Conservation (phyloP, 1,284 basidiomycete genomes). For the Sporisorium sorghi region DNA sequence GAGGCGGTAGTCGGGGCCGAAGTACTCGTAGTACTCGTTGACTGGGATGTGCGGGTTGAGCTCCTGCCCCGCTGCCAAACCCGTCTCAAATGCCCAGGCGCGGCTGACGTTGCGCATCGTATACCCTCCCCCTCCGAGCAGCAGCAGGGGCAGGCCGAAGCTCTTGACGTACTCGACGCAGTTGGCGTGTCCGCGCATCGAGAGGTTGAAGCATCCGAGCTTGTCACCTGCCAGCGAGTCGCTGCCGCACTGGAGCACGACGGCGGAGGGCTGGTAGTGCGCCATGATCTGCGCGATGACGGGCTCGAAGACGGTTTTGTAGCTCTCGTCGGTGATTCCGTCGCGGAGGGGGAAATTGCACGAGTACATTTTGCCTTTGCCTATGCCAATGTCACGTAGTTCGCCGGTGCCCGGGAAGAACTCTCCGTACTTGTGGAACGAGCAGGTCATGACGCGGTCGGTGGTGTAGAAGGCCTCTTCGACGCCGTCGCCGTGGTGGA, state of each 20-base stretch:
- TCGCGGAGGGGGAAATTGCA: constrained; percentile 95
- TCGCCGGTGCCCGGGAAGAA: constrained; percentile 99
- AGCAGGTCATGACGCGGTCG: constrained; percentile 97
- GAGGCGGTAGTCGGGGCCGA: constrained; percentile 96
- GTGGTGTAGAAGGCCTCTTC: constrained; percentile 99
- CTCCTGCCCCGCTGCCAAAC: constrained; percentile 93
- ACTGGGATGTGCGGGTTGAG: constrained; percentile 75
- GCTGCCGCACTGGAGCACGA: constrained; percentile 98
- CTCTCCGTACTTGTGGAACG: constrained; percentile 99
- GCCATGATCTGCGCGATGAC: constrained; percentile 96
- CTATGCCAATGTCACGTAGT: constrained; percentile 90
- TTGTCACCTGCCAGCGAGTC: constrained; percentile 97
- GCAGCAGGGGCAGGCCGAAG: constrained; percentile 89
- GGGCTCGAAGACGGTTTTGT: constrained; percentile 94
- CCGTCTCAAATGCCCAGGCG: constrained; percentile 98
- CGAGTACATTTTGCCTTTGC: constrained; percentile 79
- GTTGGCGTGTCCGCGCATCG: constrained; percentile 96
- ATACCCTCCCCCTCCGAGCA: constrained; percentile 97
- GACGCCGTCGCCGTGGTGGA: constrained; percentile 98
- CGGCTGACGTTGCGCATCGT: constrained; percentile 98
- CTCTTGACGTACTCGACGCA: constrained; percentile 98
- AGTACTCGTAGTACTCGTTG: constrained; percentile 88
- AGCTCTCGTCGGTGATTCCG: constrained; percentile 94
- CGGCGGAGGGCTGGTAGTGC: constrained; percentile 91
- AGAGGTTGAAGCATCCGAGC: constrained; percentile 94